phyloP scores from a whole-genome alignment of 176 grass and related monocot genomes.

The Rhynchospora breviuscula region DNA sequence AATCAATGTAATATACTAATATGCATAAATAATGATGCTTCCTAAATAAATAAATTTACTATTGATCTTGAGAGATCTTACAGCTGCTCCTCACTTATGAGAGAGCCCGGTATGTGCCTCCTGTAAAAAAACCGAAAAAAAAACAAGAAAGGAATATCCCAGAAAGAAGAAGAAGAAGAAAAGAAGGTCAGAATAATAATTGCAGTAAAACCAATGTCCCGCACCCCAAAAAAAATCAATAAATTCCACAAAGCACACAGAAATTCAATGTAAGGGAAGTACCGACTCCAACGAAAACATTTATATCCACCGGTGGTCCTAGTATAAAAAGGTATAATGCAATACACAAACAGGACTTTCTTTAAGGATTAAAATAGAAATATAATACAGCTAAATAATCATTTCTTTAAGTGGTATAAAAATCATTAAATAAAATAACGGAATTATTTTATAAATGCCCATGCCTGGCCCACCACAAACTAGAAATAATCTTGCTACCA shows the following conservation, averaged over 20 bases:
- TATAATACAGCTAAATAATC: background rate
- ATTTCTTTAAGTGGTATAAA: background rate
- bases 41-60: background rate
- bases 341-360: background rate
- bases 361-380: background rate
- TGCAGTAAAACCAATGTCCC: too few species aligned
- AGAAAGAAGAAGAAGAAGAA: background rate
- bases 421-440: too few species aligned
- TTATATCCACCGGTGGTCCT: background rate
- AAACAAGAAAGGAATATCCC: background rate
- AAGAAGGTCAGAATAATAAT: too few species aligned
- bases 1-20: too few species aligned
- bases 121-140: background rate
- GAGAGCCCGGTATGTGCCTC: constrained; percentile 3
- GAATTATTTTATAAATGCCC: too few species aligned
- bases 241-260: too few species aligned
- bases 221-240: too few species aligned
- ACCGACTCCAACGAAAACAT: background rate
- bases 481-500: too few species aligned
- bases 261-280: background rate
- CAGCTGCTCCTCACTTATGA: background rate
- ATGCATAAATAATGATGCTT: background rate
- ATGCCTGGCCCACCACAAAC: too few species aligned
- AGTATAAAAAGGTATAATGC: background rate
- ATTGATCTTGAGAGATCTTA: background rate